A percentile compares a stretch with the other conserved stretches of the same genome.
Evolutionary conservation across 495 filamentous ascomycete genomes (phyloP).

Genomic region (Hyaloscypha variabilis): DNA sequence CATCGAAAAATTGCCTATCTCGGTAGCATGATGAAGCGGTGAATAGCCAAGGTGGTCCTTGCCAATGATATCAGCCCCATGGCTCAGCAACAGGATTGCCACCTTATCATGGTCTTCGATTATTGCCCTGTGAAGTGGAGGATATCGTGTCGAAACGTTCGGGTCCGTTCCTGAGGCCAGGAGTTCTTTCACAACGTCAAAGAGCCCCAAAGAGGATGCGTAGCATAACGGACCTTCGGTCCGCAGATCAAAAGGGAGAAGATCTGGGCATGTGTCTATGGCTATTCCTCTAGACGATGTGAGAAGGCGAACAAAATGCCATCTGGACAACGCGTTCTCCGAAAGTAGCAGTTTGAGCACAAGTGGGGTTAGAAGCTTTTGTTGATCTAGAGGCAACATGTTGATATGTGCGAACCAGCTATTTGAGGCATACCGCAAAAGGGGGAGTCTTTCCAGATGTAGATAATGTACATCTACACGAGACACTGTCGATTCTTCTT

Average conservation of each 20-base stretch:
- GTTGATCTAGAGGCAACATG: neutral
- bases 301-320: neutral
- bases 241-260: too few relatives aligned
- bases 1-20: neutral
- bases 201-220: conserved; percentile 6
- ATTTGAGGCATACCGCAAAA: neutral
- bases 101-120: conserved; percentile 15
- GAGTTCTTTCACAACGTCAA: neutral
- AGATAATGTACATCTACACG: too few relatives aligned
- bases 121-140: conserved; percentile 35
- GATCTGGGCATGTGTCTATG: too few relatives aligned
- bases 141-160: neutral
- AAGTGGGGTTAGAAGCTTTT: neutral
- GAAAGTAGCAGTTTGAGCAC: conserved; percentile 6
- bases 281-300: too few relatives aligned
- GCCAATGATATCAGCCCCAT: conserved; percentile 25
- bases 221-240: neutral
- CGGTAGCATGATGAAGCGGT: conserved; percentile 26
- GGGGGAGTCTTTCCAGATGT: conserved; percentile 1
- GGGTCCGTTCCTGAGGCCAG: neutral
- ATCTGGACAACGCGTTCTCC: neutral
- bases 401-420: neutral
- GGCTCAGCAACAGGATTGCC: conserved; percentile 30
- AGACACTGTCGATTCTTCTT: neutral
- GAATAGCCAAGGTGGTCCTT: conserved; percentile 29